A percentile compares a stretch with the other conserved stretches of the same genome.
Evolutionary conservation across 768 basidiomycete genomes (phyloP).

Genomic region (Neoboletus magnificus): DNA sequence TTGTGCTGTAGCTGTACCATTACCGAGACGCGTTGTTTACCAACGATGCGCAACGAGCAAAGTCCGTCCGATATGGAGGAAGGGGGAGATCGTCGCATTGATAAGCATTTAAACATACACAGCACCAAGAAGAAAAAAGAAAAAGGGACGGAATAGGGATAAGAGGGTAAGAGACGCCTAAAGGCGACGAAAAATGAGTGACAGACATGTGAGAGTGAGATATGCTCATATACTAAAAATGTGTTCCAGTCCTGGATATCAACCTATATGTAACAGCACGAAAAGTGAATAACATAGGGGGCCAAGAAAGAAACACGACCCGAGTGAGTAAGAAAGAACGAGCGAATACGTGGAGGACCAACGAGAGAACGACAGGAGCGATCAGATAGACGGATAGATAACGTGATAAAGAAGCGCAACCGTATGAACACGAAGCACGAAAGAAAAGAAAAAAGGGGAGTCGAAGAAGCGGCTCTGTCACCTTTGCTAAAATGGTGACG

Average conservation of each 20-base stretch:
- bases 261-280: slow-evolving; percentile 10
- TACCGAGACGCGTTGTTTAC: slow-evolving; percentile 9
- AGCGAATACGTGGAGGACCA: neutral
- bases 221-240: slow-evolving; percentile 2
- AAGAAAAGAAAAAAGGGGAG: neutral
- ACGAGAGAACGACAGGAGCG: neutral
- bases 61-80: neutral
- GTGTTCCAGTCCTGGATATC: slow-evolving; percentile 9
- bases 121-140: neutral
- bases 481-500: slow-evolving; percentile 8
- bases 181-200: slow-evolving; percentile 7
- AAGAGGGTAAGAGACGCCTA: neutral
- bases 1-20: slow-evolving; percentile 18
- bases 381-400: slow-evolving; percentile 11
- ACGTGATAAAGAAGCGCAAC: slow-evolving; percentile 13
- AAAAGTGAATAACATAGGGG: slow-evolving; percentile 5
- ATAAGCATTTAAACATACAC: slow-evolving; percentile 8
- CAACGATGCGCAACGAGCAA: neutral
- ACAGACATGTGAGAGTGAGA: neutral
- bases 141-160: neutral
- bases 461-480: neutral
- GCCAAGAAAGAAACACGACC: neutral
- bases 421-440: slow-evolving; percentile 18
- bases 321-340: neutral
- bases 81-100: neutral